Conservation (phyloP, 371 early-diverging fungal genomes). For the Mucor circinelloides region DNA sequence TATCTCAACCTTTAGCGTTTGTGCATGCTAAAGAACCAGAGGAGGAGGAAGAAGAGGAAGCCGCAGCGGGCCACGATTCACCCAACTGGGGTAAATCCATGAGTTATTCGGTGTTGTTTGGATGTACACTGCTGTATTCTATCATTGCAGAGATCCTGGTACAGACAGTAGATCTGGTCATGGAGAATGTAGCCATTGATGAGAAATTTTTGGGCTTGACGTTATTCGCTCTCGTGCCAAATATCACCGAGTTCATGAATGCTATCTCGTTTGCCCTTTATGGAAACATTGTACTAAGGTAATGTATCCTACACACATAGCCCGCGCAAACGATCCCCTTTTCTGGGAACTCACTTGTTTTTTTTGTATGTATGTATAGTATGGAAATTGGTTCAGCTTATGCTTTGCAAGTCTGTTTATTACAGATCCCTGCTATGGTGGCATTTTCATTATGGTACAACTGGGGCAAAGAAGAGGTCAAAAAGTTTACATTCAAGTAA, state of each 20-base stretch:
- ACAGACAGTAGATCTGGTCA: constrained; percentile 73
- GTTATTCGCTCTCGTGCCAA: constrained; percentile 93
- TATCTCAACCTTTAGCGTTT: constrained; percentile 24
- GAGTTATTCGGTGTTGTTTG: constrained; percentile 77
- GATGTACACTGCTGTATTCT: constrained; percentile 84
- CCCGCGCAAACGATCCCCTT: neutral
- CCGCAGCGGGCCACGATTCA: constrained; percentile 86
- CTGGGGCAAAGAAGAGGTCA: constrained; percentile 45
- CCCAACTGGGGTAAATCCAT: constrained; percentile 91
- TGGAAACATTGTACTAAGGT: constrained; percentile 89
- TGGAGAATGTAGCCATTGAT: constrained; percentile 65
- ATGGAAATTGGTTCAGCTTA: constrained; percentile 97
- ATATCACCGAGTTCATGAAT: constrained; percentile 95
- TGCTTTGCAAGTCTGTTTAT: constrained; percentile 90
- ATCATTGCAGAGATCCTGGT: constrained; percentile 89
- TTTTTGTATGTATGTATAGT: constrained; percentile 21
- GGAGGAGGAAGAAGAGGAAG: constrained; percentile 65
- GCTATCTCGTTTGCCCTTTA: constrained; percentile 93
- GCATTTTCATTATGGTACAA: constrained; percentile 78
- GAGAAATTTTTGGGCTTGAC: constrained; percentile 93
- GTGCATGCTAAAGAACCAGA: constrained; percentile 56
- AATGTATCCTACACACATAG: neutral
- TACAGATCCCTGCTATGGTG: constrained; percentile 95
- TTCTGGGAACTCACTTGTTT: neutral
- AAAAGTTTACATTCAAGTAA: constrained; percentile 51